Percentiles rank a stretch among this genome's conserved stretches.
Conservation (phyloP, 306 rosid genomes). For the Prunus armeniaca region DNA sequence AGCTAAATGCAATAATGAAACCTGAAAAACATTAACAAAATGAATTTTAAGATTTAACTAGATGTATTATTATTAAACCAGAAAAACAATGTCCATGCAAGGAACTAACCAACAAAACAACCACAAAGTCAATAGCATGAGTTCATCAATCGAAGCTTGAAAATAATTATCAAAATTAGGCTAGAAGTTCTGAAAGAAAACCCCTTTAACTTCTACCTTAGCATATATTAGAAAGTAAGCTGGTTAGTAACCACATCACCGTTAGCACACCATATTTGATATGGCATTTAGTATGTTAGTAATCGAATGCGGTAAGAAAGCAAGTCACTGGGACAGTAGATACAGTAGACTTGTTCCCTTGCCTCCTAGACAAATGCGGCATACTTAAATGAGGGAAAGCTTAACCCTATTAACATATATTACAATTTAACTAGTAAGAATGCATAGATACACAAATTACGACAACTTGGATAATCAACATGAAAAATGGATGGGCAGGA, state of each 20-base stretch:
- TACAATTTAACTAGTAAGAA: neutral
- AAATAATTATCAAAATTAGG: neutral
- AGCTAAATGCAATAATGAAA: conserved; percentile 91
- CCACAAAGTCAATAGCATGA: neutral
- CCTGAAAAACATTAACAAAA: conserved; percentile 47
- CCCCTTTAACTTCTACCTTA: neutral
- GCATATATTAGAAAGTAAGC: neutral
- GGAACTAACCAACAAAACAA: neutral
- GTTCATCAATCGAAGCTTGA: neutral
- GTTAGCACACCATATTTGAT: neutral
- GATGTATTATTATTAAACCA: neutral
- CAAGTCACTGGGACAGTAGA: neutral
- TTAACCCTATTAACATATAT: neutral
- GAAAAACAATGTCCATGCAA: neutral
- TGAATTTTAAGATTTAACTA: conserved; percentile 18
- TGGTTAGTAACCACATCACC: neutral
- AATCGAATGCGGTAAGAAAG: neutral
- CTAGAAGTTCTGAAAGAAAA: neutral
- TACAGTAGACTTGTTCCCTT: neutral
- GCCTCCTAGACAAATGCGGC: neutral
- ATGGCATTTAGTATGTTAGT: neutral
- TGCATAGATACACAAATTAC: neutral
- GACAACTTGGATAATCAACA: neutral
- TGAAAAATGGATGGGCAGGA: neutral
- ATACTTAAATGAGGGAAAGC: neutral